phyloP scores from a whole-genome alignment of 1,284 basidiomycete genomes.

The Polyporus tsugae region DNA sequence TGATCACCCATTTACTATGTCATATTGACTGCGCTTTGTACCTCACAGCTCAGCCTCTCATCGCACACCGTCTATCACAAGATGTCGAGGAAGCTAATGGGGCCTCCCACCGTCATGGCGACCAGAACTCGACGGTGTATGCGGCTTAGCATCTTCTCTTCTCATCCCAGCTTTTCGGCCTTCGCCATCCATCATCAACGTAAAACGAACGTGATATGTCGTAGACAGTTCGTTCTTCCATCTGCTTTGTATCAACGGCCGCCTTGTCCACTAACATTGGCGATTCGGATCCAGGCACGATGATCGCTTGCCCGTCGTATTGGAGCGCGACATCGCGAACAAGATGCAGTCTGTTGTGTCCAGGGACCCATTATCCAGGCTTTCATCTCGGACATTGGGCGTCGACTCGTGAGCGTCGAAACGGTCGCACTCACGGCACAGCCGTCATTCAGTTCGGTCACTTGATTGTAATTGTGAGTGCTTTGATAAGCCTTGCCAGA shows the following conservation, averaged over 20 bases:
- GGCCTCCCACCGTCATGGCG: not conserved
- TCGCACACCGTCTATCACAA: slow-evolving; percentile 3
- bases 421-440: slow-evolving; percentile 1
- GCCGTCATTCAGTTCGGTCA: slow-evolving; percentile 14
- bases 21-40: slow-evolving; percentile 2
- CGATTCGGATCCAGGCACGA: not conserved
- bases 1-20: not conserved
- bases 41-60: not conserved
- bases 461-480: slow-evolving; percentile 23
- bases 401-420: slow-evolving; percentile 1
- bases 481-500: slow-evolving; percentile 17
- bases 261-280: not conserved
- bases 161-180: not conserved
- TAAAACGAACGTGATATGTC: not conserved
- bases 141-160: not conserved
- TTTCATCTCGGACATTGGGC: slow-evolving; percentile 8
- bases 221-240: not conserved
- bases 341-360: not conserved
- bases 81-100: slow-evolving; percentile 1
- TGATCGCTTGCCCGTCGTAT: not conserved
- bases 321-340: not conserved
- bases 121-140: not conserved
- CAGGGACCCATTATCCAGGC: not conserved
- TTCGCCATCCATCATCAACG: not conserved
- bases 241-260: slow-evolving; percentile 1